These are phyloP conservation scores for Tricholoma furcatifolium DNA, from an alignment of 768 basidiomycete species.

Conservation along the genomic window DNA sequence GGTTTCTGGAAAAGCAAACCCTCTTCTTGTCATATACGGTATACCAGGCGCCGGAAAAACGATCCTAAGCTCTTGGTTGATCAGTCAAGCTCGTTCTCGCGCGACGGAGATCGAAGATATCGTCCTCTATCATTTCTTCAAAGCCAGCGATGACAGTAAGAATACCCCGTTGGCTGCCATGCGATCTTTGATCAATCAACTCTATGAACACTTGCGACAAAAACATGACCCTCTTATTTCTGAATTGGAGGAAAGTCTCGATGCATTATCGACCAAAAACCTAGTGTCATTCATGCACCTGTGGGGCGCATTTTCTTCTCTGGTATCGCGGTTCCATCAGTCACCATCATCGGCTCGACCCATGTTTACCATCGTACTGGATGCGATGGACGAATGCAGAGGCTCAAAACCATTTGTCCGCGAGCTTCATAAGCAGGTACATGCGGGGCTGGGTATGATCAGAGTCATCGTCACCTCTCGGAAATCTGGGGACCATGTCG, in stretches of 20 bases:
- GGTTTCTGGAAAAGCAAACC: not conserved
- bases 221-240: not conserved
- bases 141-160: not conserved
- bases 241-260: not conserved
- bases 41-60: conserved; percentile 5
- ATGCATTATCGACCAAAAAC: not conserved
- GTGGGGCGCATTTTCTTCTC: not conserved
- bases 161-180: not conserved
- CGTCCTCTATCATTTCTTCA: conserved; percentile 5
- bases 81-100: not conserved
- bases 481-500: not conserved
- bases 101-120: not conserved
- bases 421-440: not conserved
- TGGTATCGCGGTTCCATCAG: not conserved
- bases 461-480: not conserved
- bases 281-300: not conserved
- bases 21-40: not conserved
- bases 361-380: not conserved
- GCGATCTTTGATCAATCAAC: conserved; percentile 1
- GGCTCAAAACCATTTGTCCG: not conserved
- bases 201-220: not conserved
- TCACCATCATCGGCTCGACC: not conserved
- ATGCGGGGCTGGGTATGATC: not conserved
- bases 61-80: conserved; percentile 5
- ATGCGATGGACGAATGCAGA: conserved; percentile 4